A percentile compares a stretch with the other conserved stretches of the same genome.
Evolutionary conservation across 2,329 filamentous ascomycete species (phyloP).

Genomic region (Colletotrichum sp.): DNA sequence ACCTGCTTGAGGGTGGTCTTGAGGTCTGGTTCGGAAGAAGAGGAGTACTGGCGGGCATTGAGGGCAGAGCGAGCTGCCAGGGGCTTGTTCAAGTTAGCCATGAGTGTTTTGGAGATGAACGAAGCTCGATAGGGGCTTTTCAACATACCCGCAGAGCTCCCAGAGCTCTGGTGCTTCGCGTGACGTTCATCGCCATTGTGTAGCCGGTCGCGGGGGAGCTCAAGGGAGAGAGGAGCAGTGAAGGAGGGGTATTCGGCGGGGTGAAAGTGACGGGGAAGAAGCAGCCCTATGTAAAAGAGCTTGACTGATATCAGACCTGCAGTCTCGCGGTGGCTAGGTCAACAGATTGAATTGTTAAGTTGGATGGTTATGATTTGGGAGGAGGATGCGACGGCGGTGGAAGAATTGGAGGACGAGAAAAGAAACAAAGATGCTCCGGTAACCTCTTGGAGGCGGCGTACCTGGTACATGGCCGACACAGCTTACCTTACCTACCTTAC

Average conservation of each 20-base stretch:
- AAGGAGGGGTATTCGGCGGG: neutral
- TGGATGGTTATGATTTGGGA: neutral
- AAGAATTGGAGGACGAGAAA: neutral
- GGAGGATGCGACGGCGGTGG: neutral
- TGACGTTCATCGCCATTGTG: conserved; percentile 69
- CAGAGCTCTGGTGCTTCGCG: conserved; percentile 66
- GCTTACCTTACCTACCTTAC: neutral
- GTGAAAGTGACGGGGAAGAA: neutral
- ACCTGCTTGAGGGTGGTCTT: conserved; percentile 84
- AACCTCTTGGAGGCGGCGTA: neutral
- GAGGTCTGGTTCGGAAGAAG: conserved; percentile 82
- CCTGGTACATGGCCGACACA: neutral
- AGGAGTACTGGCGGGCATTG: conserved; percentile 59
- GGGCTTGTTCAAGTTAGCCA: conserved; percentile 13
- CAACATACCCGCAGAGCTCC: conserved; percentile 67
- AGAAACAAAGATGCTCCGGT: neutral
- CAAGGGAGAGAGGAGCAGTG: neutral
- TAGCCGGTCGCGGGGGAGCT: neutral
- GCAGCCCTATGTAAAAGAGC: neutral
- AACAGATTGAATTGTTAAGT: neutral
- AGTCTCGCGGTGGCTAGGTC: neutral
- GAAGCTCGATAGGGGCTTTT: too few relatives aligned
- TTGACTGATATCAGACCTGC: neutral
- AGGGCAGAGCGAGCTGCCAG: conserved; percentile 31
- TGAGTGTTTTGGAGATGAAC: too few relatives aligned